A percentile compares a stretch with the other conserved stretches of the same genome.
phyloP scores from a whole-genome alignment of 2,329 filamentous ascomycete species.

The Fusarium irregulare region DNA sequence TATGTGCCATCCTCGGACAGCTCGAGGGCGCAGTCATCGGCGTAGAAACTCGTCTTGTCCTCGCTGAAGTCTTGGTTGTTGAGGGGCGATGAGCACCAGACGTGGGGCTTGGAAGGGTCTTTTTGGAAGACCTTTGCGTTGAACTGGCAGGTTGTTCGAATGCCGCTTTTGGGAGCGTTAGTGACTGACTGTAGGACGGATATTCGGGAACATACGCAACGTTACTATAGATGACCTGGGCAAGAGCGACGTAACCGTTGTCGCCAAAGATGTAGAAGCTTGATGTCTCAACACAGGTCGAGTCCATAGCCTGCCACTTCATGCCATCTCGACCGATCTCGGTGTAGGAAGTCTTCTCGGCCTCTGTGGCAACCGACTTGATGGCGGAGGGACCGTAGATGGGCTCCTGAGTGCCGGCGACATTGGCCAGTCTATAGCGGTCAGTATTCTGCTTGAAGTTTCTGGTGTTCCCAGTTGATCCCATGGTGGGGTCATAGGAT shows the following conservation, averaged over 20 bases:
- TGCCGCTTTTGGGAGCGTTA: slow-evolving; percentile 69
- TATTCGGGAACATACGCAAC: slow-evolving; percentile 74
- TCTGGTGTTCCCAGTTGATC: slow-evolving; percentile 8
- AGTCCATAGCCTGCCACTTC: slow-evolving; percentile 83
- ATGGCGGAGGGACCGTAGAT: slow-evolving; percentile 93
- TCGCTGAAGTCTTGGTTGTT: slow-evolving; percentile 85
- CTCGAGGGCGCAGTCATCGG: slow-evolving; percentile 85
- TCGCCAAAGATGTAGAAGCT: slow-evolving; percentile 91
- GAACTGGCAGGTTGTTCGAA: slow-evolving; percentile 92
- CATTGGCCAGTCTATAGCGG: slow-evolving; percentile 71
- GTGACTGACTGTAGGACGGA: slow-evolving; percentile 6
- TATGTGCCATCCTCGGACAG: slow-evolving; percentile 84
- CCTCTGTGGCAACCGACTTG: slow-evolving; percentile 84
- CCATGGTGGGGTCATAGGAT: slow-evolving; percentile 20
- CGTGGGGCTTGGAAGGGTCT: slow-evolving; percentile 75
- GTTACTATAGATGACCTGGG: slow-evolving; percentile 97
- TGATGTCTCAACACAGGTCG: slow-evolving; percentile 93
- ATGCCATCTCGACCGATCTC: slow-evolving; percentile 81
- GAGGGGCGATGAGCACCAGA: slow-evolving; percentile 87
- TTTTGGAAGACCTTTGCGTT: slow-evolving; percentile 91
- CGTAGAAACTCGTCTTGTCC: slow-evolving; percentile 84
- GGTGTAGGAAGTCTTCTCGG: slow-evolving; percentile 81
- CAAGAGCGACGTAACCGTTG: slow-evolving; percentile 78
- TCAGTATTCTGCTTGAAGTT: slow-evolving; percentile 33
- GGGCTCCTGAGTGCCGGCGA: slow-evolving; percentile 95